These are phyloP conservation scores for Lentinula aciculospora DNA, from an alignment of 768 basidiomycete genomes.

Conservation along the genomic window DNA sequence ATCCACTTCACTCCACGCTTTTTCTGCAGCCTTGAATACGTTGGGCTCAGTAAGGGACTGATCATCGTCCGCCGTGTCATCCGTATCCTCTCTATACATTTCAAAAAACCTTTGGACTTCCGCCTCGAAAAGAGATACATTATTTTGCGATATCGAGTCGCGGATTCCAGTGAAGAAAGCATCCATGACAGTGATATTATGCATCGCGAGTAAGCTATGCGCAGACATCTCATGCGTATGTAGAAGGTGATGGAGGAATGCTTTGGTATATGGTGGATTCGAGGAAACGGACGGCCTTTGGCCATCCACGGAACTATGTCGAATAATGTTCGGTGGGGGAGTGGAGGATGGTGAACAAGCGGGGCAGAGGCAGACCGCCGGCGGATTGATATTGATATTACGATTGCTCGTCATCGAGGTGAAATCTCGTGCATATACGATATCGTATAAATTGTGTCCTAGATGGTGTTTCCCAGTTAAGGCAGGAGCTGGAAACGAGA, in stretches of 20 bases:
- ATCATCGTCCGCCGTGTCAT: not conserved
- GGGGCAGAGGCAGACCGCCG: constrained; percentile 42
- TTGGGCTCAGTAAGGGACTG: constrained; percentile 12
- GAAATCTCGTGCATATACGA: constrained; percentile 57
- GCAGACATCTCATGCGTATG: constrained; percentile 91
- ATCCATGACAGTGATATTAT: constrained; percentile 69
- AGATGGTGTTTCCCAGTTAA: constrained; percentile 32
- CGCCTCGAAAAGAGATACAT: constrained; percentile 20
- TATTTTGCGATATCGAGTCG: constrained; percentile 15
- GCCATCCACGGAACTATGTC: constrained; percentile 41
- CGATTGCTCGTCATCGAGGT: constrained; percentile 24
- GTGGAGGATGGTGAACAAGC: constrained; percentile 45
- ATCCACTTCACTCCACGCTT: constrained; percentile 62
- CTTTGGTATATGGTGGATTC: constrained; percentile 37
- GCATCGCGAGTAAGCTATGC: constrained; percentile 66
- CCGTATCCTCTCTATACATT: constrained; percentile 25
- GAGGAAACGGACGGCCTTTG: constrained; percentile 7
- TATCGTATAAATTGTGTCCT: constrained; percentile 71
- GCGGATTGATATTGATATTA: constrained; percentile 17
- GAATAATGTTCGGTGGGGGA: constrained; percentile 25
- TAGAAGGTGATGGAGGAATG: constrained; percentile 80
- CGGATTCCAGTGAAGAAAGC: constrained; percentile 61
- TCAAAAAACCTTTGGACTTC: constrained; percentile 48
- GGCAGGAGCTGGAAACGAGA: constrained; percentile 52
- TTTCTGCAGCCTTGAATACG: constrained; percentile 47